Evolutionary conservation across 441 rosid genomes (phyloP).

Genomic region (Gossypium aridum): DNA sequence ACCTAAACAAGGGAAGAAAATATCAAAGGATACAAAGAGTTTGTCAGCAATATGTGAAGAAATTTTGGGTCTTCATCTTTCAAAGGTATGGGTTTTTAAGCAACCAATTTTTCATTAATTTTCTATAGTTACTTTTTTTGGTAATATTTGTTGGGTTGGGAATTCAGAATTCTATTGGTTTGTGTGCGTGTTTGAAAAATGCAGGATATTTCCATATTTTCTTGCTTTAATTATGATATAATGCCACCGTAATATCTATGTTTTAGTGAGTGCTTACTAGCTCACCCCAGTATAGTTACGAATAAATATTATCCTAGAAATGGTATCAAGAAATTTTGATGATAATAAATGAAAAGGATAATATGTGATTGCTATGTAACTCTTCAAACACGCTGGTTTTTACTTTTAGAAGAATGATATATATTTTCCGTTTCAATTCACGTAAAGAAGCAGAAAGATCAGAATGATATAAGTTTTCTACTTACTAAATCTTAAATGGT

Average conservation of each 20-base stretch:
- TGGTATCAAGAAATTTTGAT: background rate
- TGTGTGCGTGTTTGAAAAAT: background rate
- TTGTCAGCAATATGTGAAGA: slow-evolving; percentile 68
- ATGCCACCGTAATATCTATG: background rate
- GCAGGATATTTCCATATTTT: background rate
- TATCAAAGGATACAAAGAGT: slow-evolving; percentile 63
- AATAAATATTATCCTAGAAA: background rate
- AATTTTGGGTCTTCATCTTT: slow-evolving; percentile 54
- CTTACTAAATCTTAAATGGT: background rate
- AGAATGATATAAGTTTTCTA: background rate
- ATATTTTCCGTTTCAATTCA: background rate
- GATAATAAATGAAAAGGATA: background rate
- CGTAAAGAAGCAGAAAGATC: background rate
- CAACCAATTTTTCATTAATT: background rate
- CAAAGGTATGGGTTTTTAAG: slow-evolving; percentile 54
- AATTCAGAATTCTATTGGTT: background rate
- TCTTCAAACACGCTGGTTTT: background rate
- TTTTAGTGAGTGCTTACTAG: background rate
- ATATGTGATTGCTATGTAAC: background rate
- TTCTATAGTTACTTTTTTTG: background rate
- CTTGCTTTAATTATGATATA: background rate
- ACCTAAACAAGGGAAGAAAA: slow-evolving; percentile 50
- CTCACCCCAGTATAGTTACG: background rate
- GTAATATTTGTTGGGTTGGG: background rate
- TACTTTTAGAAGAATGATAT: background rate